Evolutionary conservation across 345 rosid species (phyloP).

Genomic region (Gossypium rotundifolium): DNA sequence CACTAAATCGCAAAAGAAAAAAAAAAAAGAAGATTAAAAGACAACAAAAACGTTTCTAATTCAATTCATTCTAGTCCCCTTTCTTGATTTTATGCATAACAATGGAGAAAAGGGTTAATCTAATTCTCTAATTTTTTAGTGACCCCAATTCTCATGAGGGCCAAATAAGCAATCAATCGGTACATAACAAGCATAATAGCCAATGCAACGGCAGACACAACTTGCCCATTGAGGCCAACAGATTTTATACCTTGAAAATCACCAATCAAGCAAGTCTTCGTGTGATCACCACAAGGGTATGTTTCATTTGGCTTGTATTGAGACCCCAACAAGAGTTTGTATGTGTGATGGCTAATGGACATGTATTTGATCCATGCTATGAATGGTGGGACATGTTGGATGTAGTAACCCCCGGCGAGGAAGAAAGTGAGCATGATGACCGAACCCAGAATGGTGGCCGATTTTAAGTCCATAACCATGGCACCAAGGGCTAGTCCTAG

Average conservation of each 20-base stretch:
- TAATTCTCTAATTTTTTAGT: conserved; percentile 2
- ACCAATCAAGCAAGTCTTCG: conserved; percentile 28
- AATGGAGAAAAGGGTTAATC: neutral
- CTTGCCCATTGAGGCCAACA: conserved; percentile 38
- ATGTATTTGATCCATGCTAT: conserved; percentile 44
- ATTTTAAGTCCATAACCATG: conserved; percentile 36
- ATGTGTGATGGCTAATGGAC: conserved; percentile 36
- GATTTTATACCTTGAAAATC: conserved; percentile 35
- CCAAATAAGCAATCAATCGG: conserved; percentile 43
- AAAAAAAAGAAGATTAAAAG: neutral
- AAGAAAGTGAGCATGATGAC: conserved; percentile 36
- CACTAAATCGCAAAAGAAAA: neutral
- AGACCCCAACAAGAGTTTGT: conserved; percentile 38
- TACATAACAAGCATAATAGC: conserved; percentile 41
- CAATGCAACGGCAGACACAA: conserved; percentile 25
- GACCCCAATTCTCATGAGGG: conserved; percentile 19
- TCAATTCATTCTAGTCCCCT: neutral
- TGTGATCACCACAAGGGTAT: conserved; percentile 27
- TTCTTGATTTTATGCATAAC: neutral
- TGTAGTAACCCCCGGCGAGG: conserved; percentile 44
- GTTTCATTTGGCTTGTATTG: conserved; percentile 32
- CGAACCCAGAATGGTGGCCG: conserved; percentile 37
- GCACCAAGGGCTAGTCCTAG: conserved; percentile 58
- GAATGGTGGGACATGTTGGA: conserved; percentile 45
- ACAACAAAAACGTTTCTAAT: neutral